Conservation (phyloP, 768 basidiomycete genomes). For the Suillus placidus region DNA sequence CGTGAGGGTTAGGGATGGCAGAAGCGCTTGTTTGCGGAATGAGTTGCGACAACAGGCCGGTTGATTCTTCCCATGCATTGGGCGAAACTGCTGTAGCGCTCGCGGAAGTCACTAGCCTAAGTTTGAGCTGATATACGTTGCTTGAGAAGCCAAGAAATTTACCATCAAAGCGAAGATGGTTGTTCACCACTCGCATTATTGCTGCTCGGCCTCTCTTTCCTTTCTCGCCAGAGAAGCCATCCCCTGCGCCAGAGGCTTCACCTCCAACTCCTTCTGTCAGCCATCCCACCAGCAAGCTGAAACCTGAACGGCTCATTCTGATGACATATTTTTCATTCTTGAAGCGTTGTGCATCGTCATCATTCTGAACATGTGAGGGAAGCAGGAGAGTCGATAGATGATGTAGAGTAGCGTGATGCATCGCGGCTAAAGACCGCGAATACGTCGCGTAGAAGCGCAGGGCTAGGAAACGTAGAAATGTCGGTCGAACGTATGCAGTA, state of each 20-base stretch:
- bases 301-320: constrained; percentile 88
- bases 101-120: constrained; percentile 64
- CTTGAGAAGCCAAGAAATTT: constrained; percentile 21
- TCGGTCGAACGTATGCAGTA: constrained; percentile 5
- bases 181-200: constrained; percentile 93
- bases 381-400: constrained; percentile 80
- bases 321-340: constrained; percentile 89
- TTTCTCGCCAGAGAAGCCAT: constrained; percentile 78
- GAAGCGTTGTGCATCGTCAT: constrained; percentile 82
- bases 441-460: constrained; percentile 74
- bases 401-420: constrained; percentile 71
- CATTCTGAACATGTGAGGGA: constrained; percentile 81
- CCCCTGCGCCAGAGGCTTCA: constrained; percentile 77
- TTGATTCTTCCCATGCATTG: constrained; percentile 82
- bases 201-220: constrained; percentile 86
- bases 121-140: constrained; percentile 18
- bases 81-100: constrained; percentile 64
- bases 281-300: constrained; percentile 93
- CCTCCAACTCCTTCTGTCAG: constrained; percentile 90
- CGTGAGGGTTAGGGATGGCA: constrained; percentile 58
- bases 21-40: constrained; percentile 58
- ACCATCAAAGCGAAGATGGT: constrained; percentile 91
- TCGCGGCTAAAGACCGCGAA: constrained; percentile 62
- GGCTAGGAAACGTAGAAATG: constrained; percentile 47
- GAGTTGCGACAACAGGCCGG: constrained; percentile 79